Evolutionary conservation across 1,284 basidiomycete genomes (phyloP).

Genomic region (Austroboletus novae-zelandiae): DNA sequence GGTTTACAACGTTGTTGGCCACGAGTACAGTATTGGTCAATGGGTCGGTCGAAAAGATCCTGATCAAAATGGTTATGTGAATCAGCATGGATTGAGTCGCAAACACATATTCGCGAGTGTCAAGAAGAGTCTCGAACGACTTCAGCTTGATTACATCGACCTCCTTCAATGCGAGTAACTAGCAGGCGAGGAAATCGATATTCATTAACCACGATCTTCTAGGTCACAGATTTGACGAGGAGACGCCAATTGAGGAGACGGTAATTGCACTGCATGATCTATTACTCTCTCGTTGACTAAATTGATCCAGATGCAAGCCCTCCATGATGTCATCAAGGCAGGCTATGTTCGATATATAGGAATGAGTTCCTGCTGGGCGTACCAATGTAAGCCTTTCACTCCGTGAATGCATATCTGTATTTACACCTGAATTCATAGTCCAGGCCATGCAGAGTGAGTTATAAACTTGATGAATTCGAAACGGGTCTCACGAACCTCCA

Average conservation of each 20-base stretch:
- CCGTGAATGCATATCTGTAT: not conserved
- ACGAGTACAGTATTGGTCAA: constrained; percentile 22
- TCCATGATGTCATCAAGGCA: constrained; percentile 53
- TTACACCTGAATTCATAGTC: constrained; percentile 21
- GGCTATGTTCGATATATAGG: constrained; percentile 60
- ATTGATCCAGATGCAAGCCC: constrained; percentile 48
- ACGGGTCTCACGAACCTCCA: constrained; percentile 1
- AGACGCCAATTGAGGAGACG: constrained; percentile 34
- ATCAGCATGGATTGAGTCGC: constrained; percentile 53
- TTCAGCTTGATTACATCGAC: constrained; percentile 72
- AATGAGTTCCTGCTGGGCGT: constrained; percentile 45
- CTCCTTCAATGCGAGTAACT: constrained; percentile 51
- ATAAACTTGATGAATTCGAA: not conserved
- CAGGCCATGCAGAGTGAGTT: constrained; percentile 37
- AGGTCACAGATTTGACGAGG: constrained; percentile 32
- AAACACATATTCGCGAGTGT: constrained; percentile 77
- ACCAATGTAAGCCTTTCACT: constrained; percentile 32
- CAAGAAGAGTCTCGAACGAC: constrained; percentile 59
- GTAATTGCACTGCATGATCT: constrained; percentile 10
- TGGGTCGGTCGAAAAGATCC: constrained; percentile 20
- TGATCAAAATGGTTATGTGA: constrained; percentile 53
- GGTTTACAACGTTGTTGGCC: constrained; percentile 39
- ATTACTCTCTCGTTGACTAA: too few species aligned
- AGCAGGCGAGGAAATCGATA: too few species aligned
- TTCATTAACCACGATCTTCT: not conserved